A percentile compares a stretch with the other conserved stretches of the same genome.
Conservation (phyloP, 1,284 basidiomycete genomes). For the Inonotus obliquus region DNA sequence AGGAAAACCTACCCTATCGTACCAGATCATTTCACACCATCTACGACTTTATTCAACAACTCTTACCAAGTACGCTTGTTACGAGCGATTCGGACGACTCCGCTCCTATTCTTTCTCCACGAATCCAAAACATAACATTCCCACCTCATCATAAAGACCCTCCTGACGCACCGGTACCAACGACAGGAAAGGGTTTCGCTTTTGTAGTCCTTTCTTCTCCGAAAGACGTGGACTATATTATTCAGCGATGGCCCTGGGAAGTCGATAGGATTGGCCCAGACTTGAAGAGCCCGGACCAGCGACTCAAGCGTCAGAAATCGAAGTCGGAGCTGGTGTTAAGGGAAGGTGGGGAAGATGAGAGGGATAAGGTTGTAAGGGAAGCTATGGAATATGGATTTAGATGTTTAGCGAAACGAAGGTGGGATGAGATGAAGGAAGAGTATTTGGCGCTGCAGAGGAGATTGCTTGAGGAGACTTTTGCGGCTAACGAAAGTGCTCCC, state of each 20-base stretch:
- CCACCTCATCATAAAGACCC: constrained; percentile 59
- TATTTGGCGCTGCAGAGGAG: constrained; percentile 53
- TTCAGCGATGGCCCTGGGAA: constrained; percentile 58
- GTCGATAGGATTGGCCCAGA: constrained; percentile 5
- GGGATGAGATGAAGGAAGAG: constrained; percentile 59
- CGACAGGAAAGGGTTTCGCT: constrained; percentile 68
- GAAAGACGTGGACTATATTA: constrained; percentile 38
- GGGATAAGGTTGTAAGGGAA: constrained; percentile 27
- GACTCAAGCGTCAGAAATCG: no score
- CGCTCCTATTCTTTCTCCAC: constrained; percentile 20
- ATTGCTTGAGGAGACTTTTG: constrained; percentile 44
- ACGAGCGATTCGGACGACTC: constrained; percentile 16
- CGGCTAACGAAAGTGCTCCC: constrained; percentile 24
- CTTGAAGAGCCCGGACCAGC: no score
- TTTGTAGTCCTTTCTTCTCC: constrained; percentile 48
- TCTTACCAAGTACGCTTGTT: constrained; percentile 29
- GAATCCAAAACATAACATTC: constrained; percentile 49
- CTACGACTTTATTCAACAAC: constrained; percentile 36
- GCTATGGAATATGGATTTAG: constrained; percentile 57
- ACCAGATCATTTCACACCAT: constrained; percentile 46
- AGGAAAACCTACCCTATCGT: constrained; percentile 68
- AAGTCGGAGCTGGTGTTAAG: no score
- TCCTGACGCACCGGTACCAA: constrained; percentile 34
- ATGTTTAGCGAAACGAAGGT: constrained; percentile 46
- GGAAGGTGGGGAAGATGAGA: constrained; percentile 5